Evolutionary conservation across 768 basidiomycete species (phyloP).

Genomic region (Leccinum rimulosum): DNA sequence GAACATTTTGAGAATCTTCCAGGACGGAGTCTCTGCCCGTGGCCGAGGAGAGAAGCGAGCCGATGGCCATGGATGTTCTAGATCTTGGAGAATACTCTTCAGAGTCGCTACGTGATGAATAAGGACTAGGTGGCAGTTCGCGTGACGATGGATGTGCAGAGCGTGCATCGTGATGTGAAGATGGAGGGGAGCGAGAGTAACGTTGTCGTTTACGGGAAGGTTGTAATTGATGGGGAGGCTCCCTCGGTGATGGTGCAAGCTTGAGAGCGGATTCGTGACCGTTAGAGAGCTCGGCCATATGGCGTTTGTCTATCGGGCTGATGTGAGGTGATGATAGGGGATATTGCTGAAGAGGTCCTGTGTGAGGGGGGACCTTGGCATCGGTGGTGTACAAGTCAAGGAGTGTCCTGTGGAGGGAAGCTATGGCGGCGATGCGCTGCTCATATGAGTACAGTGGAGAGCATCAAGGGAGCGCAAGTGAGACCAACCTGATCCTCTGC

Average conservation of each 20-base stretch:
- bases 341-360: constrained; percentile 29
- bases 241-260: constrained; percentile 18
- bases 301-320: constrained; percentile 21
- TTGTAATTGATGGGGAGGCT: constrained; percentile 34
- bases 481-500: constrained; percentile 84
- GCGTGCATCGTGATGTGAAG: constrained; percentile 35
- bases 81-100: constrained; percentile 71
- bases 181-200: constrained; percentile 53
- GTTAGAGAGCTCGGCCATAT: constrained; percentile 15
- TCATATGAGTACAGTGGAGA: constrained; percentile 6
- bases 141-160: constrained; percentile 37
- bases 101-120: constrained; percentile 66
- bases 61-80: constrained; percentile 77
- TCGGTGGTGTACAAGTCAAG: constrained; percentile 51
- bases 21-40: constrained; percentile 29
- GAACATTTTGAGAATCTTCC: constrained; percentile 25
- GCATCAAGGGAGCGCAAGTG: constrained; percentile 6
- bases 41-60: constrained; percentile 59
- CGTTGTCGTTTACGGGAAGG: constrained; percentile 65
- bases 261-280: constrained; percentile 16
- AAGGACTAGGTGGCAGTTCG: constrained; percentile 70
- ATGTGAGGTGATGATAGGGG: constrained; percentile 39
- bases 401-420: constrained; percentile 67
- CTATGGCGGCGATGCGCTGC: constrained; percentile 70
- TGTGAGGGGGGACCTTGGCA: constrained; percentile 29